Evolutionary conservation across 148 eudicot species (phyloP), one percentile per base, ranked within the genome.

Genomic region (Polygonum maritimum): DNA sequence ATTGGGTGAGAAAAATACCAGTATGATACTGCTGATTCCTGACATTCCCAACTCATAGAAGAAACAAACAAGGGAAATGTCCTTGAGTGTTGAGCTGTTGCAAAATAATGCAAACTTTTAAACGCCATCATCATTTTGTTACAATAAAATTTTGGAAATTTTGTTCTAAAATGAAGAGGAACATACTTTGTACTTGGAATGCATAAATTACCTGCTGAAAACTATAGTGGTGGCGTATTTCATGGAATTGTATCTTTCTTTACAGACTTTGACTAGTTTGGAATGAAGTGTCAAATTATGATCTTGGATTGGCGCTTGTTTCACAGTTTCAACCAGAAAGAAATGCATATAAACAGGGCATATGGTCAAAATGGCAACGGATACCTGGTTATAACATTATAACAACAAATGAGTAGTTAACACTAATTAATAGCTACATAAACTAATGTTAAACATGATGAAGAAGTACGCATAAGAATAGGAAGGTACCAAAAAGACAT

Each of bases 11-110:
- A 31, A 63, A 73, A 73, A 85, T 86, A 90, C 97, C 89, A 92
- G 75, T 76, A 92, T 82, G 76, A 89, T 89, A 74, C 80, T 81
- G 83, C 82, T 87, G 84, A 88, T 92, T 76, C 94, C 94, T 51
- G 94, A 89, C 97, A 89, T 88, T 15, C 94, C 97, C 88, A 92
- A 71, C 73, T 89, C 94, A 80, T 89, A 92, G 80, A 89, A 92
- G 88, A 92, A 92, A 71, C 86, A 84, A 76, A 87, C 86, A 38
- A 90, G 78, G 69, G 88, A 85, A 54, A 90, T 88, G 52, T 87
- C 82, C 60, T 80, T 84, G 14, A 91, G 88, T 39, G 89, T 86
- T 75, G 83, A 83, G 77, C 96, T 91, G 88, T 7, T 81, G 72
- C 31, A 79, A 83, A 79, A 83, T 76, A 58, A 63, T 5, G 22